phyloP scores from a whole-genome alignment of 805 yeast genomes.

The Wickerhamomyces pijperi region DNA sequence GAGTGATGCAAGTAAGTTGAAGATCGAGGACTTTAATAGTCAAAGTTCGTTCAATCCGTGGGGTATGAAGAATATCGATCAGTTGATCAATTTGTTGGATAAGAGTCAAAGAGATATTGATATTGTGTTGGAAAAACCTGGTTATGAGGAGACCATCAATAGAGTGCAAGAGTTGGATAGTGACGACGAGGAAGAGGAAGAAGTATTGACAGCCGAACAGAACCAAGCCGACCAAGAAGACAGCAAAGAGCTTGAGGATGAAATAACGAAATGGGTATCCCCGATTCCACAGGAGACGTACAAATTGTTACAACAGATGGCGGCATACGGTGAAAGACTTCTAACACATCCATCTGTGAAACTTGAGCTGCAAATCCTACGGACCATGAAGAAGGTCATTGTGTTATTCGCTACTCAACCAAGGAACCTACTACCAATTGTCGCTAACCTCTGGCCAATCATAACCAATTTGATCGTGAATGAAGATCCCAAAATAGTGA shows the following conservation, averaged over 20 bases:
- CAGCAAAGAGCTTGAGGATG: constrained; percentile 18
- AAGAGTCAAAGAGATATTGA: constrained; percentile 7
- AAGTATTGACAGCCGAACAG: constrained; percentile 16
- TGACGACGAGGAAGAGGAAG: constrained; percentile 24
- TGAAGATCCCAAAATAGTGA: constrained; percentile 19
- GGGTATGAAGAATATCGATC: constrained; percentile 36
- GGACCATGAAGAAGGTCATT: constrained; percentile 30
- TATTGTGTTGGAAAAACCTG: not conserved
- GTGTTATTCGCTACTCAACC: constrained; percentile 44
- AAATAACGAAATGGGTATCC: constrained; percentile 46
- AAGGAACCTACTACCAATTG: constrained; percentile 33
- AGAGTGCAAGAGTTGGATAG: constrained; percentile 27
- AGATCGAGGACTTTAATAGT: constrained; percentile 13
- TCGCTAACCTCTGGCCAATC: constrained; percentile 44
- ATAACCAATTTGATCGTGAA: constrained; percentile 14
- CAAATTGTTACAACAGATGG: constrained; percentile 44
- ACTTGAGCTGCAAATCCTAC: constrained; percentile 46
- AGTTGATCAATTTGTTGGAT: constrained; percentile 33
- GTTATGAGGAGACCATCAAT: constrained; percentile 14
- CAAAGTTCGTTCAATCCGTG: constrained; percentile 17
- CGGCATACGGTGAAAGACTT: constrained; percentile 57
- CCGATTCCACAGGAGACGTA: constrained; percentile 56
- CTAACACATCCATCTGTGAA: constrained; percentile 55
- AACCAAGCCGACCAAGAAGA: constrained; percentile 24
- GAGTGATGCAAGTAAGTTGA: constrained; percentile 11